phyloP scores from a whole-genome alignment of 805 yeast genomes.

The Brettanomyces naardenensis region DNA sequence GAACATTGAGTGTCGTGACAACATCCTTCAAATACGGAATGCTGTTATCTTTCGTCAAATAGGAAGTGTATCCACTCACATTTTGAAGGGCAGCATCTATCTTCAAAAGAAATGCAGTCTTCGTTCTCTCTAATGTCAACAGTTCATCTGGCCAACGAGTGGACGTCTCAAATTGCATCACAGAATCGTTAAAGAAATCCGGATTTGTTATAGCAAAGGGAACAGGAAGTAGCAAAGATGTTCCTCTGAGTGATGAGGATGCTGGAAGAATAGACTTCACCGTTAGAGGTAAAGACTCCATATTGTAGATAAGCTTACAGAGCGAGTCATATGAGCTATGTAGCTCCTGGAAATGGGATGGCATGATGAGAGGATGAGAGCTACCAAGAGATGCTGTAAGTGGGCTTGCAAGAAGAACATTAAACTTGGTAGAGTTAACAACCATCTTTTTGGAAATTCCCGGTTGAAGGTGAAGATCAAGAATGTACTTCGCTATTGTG shows the following conservation, averaged over 20 bases:
- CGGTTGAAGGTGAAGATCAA: constrained; percentile 52
- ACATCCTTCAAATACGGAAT: constrained; percentile 54
- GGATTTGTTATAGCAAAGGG: constrained; percentile 73
- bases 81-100: constrained; percentile 41
- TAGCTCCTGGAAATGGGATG: constrained; percentile 32
- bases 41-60: constrained; percentile 57
- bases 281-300: constrained; percentile 57
- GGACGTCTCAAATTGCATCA: constrained; percentile 83
- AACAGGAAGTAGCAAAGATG: constrained; percentile 72
- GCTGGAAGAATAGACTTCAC: constrained; percentile 68
- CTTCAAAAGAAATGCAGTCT: constrained; percentile 79
- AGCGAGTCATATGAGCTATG: constrained; percentile 46
- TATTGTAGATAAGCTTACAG: constrained; percentile 34
- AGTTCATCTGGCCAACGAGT: constrained; percentile 95
- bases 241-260: constrained; percentile 65
- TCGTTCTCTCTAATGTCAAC: constrained; percentile 76
- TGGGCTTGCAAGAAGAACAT: constrained; percentile 49
- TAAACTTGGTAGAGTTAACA: constrained; percentile 37
- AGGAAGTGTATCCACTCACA: constrained; percentile 43
- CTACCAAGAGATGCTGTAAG: constrained; percentile 45
- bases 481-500: constrained; percentile 54
- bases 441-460: constrained; percentile 29
- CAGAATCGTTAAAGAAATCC: constrained; percentile 71
- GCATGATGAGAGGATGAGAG: constrained; percentile 42
- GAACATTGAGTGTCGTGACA: constrained; percentile 50